Evolutionary conservation across 805 yeast species (phyloP), one percentile per base, ranked within the genome.

Genomic region (Spathaspora girioi): DNA sequence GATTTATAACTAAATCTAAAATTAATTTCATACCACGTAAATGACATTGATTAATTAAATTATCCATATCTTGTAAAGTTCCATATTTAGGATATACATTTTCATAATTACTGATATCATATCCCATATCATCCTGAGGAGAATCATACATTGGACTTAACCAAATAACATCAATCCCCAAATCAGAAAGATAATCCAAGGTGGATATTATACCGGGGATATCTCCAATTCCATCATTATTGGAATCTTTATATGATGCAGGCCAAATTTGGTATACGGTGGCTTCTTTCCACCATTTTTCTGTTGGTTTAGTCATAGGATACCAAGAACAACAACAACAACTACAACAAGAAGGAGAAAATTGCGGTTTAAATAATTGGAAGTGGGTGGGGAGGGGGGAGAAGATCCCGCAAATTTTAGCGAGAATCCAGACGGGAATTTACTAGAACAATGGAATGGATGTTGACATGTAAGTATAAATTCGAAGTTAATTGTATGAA

Each of bases 81-180:
- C 86, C 87, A 62, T 78, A 81, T 52, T 69, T 68, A 14, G 78
- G 76, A 62, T 81, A 75, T 40, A 82, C 74, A 20, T 64, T 72
- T 61, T 78, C 74, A 65, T 82, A 82, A 64, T 82, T 76, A 17
- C 79, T 65, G 58, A 82, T 79, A 57, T 82, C 86, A 60, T 81
- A 82, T 3, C 86, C 86, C 85, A 81, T 81, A 61, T 81, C 86
- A 48, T 75, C 79, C 61, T 78, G 81, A 5, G 86, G 86, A 2
- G 83, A 77, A 54, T 78, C 82, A 65, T 72, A 80, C 69, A 78
- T 77, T 19, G 86, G 86, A 23, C 80, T 77, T 49, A 81, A 62
- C 86, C 86, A 82, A 41, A 82, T 66, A 14, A 77, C 75, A 51
- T 79, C 83, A 14, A 70, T 70, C 2, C 83, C 83, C 31, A 81